Percentiles rank a stretch among this genome's conserved stretches.
These are phyloP conservation scores for Pholiota microspora DNA, from an alignment of 768 basidiomycete species.

Conservation along the genomic window DNA sequence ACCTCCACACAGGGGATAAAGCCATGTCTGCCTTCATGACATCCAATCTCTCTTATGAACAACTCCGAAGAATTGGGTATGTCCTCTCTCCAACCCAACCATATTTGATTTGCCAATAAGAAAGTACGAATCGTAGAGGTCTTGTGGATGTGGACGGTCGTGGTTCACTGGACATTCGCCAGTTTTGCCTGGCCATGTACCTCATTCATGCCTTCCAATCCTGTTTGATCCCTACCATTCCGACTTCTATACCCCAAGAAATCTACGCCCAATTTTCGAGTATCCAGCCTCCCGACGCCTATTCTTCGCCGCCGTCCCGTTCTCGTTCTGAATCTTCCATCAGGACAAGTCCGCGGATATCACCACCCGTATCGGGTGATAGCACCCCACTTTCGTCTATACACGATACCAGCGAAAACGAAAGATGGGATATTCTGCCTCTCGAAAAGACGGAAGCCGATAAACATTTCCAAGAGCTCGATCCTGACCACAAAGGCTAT, in stretches of 20 bases:
- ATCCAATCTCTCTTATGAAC: constrained; percentile 54
- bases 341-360: constrained; percentile 6
- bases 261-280: constrained; percentile 29
- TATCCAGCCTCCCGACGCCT: not conserved
- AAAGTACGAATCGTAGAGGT: constrained; percentile 37
- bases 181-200: constrained; percentile 73
- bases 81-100: too few species aligned
- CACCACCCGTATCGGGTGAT: constrained; percentile 3
- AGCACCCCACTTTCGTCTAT: constrained; percentile 3
- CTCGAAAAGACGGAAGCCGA: constrained; percentile 29
- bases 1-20: constrained; percentile 43
- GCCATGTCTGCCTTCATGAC: constrained; percentile 64
- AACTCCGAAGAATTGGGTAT: constrained; percentile 62
- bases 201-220: constrained; percentile 46
- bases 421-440: constrained; percentile 27
- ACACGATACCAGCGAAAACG: not conserved
- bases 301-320: not conserved
- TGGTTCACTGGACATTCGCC: constrained; percentile 59
- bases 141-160: constrained; percentile 59
- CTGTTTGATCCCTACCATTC: constrained; percentile 31
- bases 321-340: constrained; percentile 5
- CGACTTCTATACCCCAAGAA: constrained; percentile 27
- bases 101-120: too few species aligned
- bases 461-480: constrained; percentile 29
- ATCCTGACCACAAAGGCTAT: constrained; percentile 26